Conservation (phyloP, 2,329 filamentous ascomycete genomes). For the Ciborinia camelliae region DNA sequence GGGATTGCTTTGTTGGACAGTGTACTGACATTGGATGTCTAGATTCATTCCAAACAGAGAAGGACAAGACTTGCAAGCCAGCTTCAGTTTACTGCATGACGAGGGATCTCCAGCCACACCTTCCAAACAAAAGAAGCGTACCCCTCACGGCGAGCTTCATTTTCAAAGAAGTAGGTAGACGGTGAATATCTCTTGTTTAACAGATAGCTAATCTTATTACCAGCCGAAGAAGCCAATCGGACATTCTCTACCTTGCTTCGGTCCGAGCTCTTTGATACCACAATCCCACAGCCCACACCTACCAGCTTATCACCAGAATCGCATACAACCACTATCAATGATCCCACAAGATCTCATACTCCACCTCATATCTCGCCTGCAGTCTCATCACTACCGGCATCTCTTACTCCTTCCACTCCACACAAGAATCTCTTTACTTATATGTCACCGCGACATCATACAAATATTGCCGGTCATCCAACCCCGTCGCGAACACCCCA, state of each 20-base stretch:
- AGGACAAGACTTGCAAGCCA: slow-evolving; percentile 88
- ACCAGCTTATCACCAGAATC: slow-evolving; percentile 60
- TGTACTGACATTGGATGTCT: slow-evolving; percentile 27
- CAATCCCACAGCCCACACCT: slow-evolving; percentile 76
- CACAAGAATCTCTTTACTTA: slow-evolving; percentile 98
- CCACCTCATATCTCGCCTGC: slow-evolving; percentile 64
- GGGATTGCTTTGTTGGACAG: not conserved
- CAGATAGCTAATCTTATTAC: slow-evolving; percentile 1
- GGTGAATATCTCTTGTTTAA: not conserved
- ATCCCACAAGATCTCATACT: slow-evolving; percentile 73
- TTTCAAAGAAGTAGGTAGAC: slow-evolving; percentile 78
- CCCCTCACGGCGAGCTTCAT: slow-evolving; percentile 84
- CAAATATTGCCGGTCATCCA: slow-evolving; percentile 70
- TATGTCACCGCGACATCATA: slow-evolving; percentile 68
- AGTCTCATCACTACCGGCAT: slow-evolving; percentile 62
- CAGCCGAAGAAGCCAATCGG: slow-evolving; percentile 89
- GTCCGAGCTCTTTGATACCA: slow-evolving; percentile 86
- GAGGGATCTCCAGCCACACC: slow-evolving; percentile 91
- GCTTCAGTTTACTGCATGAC: slow-evolving; percentile 87
- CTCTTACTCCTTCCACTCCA: slow-evolving; percentile 86
- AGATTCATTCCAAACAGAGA: slow-evolving; percentile 95
- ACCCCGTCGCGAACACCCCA: slow-evolving; percentile 88
- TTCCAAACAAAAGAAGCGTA: slow-evolving; percentile 78
- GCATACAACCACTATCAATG: slow-evolving; percentile 55
- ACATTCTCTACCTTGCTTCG: slow-evolving; percentile 87